Evolutionary conservation across 1,139 yeast genomes (phyloP), one percentile per base, ranked within the genome.

Genomic region (Yarrowia galli): DNA sequence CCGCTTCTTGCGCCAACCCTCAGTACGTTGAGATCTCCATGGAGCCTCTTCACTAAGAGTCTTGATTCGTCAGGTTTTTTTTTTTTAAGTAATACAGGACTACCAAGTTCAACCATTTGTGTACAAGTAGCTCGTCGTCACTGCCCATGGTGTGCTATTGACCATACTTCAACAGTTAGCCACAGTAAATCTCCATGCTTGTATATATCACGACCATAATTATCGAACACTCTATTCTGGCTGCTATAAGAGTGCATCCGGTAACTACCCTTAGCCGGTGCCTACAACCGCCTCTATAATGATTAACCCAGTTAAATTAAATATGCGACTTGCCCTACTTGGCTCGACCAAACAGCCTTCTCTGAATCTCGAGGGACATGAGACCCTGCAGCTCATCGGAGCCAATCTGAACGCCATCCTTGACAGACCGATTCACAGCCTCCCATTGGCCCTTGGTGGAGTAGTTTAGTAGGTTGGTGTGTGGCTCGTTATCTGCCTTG

Each of bases 381-480:
- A 77, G 69, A 1, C 79, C 79, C 58, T 75, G 78, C 25, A 77
- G 70, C 68, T 77, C 79, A 49, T 77, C 79, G 12, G 74, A 72
- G 9, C 76, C 76, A 42, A 77, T 71, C 67, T 73, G 75, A 32
- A 71, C 68, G 9, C 76, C 71, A 49, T 74, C 76, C 36, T 71
- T 67, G 10, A 73, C 71, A n/a, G 35, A 25, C 28, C 56, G 43
- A 10, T 28, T 18, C 8, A 46, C 46, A 23, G 56, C 35, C 38
- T 61, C 46, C 66, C 66, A 61, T 15, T 61, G 66, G 18, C 66
- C 66, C 49, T 38, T 46, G 8, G 66, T 38, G 15, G 46, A 15
- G 10, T 58, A n/a, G 70, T 65, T 56, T 68, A 71, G 46, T 68
- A 70, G 20, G 71, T 65, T 46, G 4, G 36, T 16, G 23, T 61